Percentiles rank a stretch among this genome's conserved stretches.
Evolutionary conservation across 495 filamentous ascomycete genomes (phyloP).

Genomic region (Barbatosphaeria neglecta): DNA sequence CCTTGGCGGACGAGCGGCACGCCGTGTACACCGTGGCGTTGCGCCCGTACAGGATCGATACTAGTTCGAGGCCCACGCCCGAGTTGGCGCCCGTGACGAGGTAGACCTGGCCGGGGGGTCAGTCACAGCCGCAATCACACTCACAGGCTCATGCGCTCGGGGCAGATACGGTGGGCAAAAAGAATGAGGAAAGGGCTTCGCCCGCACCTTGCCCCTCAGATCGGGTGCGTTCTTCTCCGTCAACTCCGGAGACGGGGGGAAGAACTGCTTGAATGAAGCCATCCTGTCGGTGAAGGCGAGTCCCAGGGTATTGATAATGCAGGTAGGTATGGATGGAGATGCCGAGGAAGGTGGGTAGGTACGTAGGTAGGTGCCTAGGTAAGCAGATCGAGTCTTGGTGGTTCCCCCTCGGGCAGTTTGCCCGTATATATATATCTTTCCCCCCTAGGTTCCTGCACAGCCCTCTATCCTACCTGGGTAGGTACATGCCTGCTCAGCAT

Average conservation of each 20-base stretch:
- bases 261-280: neutral
- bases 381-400: no score
- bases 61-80: slow-evolving; percentile 34
- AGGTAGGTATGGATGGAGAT: no score
- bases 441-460: no score
- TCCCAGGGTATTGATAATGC: no score
- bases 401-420: no score
- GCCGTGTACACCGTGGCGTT: slow-evolving; percentile 41
- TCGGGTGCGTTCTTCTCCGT: neutral
- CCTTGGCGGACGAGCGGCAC: slow-evolving; percentile 22
- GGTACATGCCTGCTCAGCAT: no score
- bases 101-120: slow-evolving; percentile 12
- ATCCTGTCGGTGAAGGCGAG: neutral
- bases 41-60: slow-evolving; percentile 27
- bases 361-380: no score
- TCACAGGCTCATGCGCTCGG: neutral
- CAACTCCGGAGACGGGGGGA: neutral
- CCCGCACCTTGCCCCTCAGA: neutral
- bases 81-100: slow-evolving; percentile 38
- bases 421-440: no score
- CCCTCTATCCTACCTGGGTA: no score
- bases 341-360: no score
- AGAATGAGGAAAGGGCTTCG: neutral
- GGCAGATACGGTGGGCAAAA: neutral
- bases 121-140: no score